phyloP scores from a whole-genome alignment of 2,329 filamentous ascomycete species.

The Clonostachys rhizophaga region DNA sequence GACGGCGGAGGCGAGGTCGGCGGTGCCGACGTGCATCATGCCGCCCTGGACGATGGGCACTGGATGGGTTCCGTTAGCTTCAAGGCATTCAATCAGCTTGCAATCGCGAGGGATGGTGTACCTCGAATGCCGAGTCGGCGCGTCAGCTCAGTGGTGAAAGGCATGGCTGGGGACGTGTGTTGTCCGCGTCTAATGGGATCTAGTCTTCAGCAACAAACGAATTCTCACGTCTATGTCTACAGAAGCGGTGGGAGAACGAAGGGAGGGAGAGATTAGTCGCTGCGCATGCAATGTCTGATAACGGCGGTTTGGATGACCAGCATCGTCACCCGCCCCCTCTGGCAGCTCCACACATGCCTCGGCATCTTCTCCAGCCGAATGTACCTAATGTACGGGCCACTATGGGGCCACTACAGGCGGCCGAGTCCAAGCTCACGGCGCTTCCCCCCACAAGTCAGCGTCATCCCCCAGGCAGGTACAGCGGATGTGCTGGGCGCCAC shows the following conservation, averaged over 20 bases:
- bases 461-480: too few species aligned
- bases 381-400: too few species aligned
- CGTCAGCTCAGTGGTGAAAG: conserved; percentile 53
- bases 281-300: background rate
- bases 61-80: conserved; percentile 18
- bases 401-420: too few species aligned
- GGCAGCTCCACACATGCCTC: too few species aligned
- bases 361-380: too few species aligned
- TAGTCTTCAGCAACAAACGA: too few species aligned
- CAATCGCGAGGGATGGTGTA: conserved; percentile 8
- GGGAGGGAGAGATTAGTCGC: background rate
- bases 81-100: background rate
- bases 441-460: too few species aligned
- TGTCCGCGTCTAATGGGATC: too few species aligned
- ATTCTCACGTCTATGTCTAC: background rate
- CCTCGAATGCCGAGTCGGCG: conserved; percentile 51
- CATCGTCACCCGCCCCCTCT: too few species aligned
- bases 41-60: conserved; percentile 82
- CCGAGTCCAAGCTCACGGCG: too few species aligned
- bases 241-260: background rate
- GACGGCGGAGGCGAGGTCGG: conserved; percentile 71
- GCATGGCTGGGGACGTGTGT: conserved; percentile 29
- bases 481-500: too few species aligned
- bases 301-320: too few species aligned
- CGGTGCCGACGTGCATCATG: conserved; percentile 84